Percentiles rank a stretch among this genome's conserved stretches.
These are phyloP conservation scores for Pseudogymnoascus sp. DNA, from an alignment of 2,329 filamentous ascomycete genomes.

Conservation along the genomic window DNA sequence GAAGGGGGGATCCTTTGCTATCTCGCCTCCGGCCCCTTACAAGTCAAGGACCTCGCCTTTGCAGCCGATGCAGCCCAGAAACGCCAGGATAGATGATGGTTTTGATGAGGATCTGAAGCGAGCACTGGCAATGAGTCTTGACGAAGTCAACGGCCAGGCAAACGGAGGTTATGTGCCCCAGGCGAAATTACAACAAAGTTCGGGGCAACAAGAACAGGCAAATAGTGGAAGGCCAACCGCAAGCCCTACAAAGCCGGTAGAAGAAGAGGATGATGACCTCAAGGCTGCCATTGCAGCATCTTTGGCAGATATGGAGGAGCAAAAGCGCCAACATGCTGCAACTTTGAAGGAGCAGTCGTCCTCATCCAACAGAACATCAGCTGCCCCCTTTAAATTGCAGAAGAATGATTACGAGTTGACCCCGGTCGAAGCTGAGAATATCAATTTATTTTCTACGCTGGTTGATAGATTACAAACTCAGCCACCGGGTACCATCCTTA, in stretches of 20 bases:
- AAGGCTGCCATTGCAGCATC: constrained; percentile 95
- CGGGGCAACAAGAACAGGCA: constrained; percentile 23
- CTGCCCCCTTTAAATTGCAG: constrained; percentile 53
- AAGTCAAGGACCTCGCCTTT: constrained; percentile 52
- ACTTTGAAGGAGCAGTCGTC: constrained; percentile 73
- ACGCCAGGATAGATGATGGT: constrained; percentile 77
- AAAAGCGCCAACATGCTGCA: constrained; percentile 84
- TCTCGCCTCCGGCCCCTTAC: constrained; percentile 40
- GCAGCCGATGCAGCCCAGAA: constrained; percentile 72
- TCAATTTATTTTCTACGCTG: constrained; percentile 88
- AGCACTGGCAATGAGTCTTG: constrained; percentile 92
- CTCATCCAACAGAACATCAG: constrained; percentile 39
- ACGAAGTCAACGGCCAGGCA: constrained; percentile 73
- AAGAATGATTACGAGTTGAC: constrained; percentile 95
- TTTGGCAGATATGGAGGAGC: constrained; percentile 92
- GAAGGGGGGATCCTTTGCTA: constrained; percentile 33
- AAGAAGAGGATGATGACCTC: constrained; percentile 87
- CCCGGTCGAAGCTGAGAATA: constrained; percentile 91
- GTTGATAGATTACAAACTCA: constrained; percentile 94
- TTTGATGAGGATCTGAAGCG: constrained; percentile 94
- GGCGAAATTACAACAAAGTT: constrained; percentile 38
- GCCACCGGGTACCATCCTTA: constrained; percentile 87
- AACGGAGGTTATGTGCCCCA: constrained; percentile 61
- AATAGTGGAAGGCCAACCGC: constrained; percentile 32
- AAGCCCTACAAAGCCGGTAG: constrained; percentile 42